Base-by-base conservation (phyloP, 805 yeast genomes). In the Myxozyma vanderwaltii region DNA sequence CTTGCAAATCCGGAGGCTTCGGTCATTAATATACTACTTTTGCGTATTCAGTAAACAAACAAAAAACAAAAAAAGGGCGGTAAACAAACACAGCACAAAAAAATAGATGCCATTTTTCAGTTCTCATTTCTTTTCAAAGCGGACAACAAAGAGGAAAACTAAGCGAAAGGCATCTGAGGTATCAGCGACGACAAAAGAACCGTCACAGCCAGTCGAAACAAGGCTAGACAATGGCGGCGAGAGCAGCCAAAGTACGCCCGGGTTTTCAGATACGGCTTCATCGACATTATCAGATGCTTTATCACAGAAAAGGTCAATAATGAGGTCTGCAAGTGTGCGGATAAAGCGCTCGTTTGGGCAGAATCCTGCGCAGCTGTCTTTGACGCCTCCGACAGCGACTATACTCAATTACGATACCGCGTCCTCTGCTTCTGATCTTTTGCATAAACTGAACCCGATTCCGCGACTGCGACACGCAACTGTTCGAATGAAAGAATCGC, bases 391-490 rank as follows among this genome's bases (percentile, higher is more conserved):
- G 21, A 19, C 31, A 29, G 27, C 50, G 13, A 3, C 40, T 27
- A 35, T 36, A 31, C 27, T 40, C 26, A 13, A 35, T 10, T 39
- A 39, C n/a, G 40, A 41, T 33, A 24, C 48, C 7, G 24, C 46
- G 26, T 12, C 39, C 17, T 46, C 50, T 12, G 50, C 39, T 4
- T 46, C 50, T 12, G 50, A 46, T 5, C 17, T 46, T 4, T 26
- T 46, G 17, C 50, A 46, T 39, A 46, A 46, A n/a, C 19, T 46
- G n/a, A 46, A 46, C 39, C 50, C 50, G 50, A 46, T 46, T 27
- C 50, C 56, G 8, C 56, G 39, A 15, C 43, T 52, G 3, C 40
- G 56, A 17, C 47, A 33, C n/a, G 56, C 56, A 21, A 44, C 56
- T 4, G 15, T 33, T 4, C 48, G 56, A 21, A 45, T 44, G 39